A percentile compares a stretch with the other conserved stretches of the same genome.
phyloP scores from a whole-genome alignment of 805 yeast genomes.

The Wickerhamomyces mucosus region DNA sequence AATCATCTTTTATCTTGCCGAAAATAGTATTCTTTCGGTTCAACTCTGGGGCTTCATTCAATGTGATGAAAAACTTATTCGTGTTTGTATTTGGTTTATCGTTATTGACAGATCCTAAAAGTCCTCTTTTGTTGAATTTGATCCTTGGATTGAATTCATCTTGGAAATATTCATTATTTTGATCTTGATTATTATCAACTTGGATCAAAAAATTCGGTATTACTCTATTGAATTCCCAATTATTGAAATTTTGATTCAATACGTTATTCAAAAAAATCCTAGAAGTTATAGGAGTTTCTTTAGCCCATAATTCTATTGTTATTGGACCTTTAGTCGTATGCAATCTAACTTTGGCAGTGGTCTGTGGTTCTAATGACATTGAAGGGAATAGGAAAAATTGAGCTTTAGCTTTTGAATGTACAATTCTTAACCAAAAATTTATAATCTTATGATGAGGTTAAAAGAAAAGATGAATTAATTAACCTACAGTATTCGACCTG shows the following conservation, averaged over 20 bases:
- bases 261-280: slow-evolving; percentile 41
- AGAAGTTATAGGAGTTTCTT: slow-evolving; percentile 46
- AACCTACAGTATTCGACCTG: too few relatives aligned
- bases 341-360: slow-evolving; percentile 49
- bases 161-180: slow-evolving; percentile 16
- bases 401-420: too few relatives aligned
- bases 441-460: too few relatives aligned
- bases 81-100: slow-evolving; percentile 23
- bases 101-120: slow-evolving; percentile 39
- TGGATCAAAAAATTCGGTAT: slow-evolving; percentile 28
- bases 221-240: slow-evolving; percentile 32
- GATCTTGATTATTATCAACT: slow-evolving; percentile 21
- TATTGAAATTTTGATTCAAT: slow-evolving; percentile 31
- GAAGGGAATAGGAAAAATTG: too few relatives aligned
- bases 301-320: slow-evolving; percentile 59
- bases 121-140: slow-evolving; percentile 41
- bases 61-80: slow-evolving; percentile 40
- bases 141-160: slow-evolving; percentile 46
- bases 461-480: too few relatives aligned
- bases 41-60: slow-evolving; percentile 34
- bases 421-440: too few relatives aligned
- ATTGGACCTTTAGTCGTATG: slow-evolving; percentile 50
- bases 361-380: slow-evolving; percentile 42
- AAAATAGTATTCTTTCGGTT: slow-evolving; percentile 36
- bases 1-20: slow-evolving; percentile 50